Evolutionary conservation across 441 rosid species (phyloP), one percentile per base, ranked within the genome.

Genomic region (Populus hybrid): DNA sequence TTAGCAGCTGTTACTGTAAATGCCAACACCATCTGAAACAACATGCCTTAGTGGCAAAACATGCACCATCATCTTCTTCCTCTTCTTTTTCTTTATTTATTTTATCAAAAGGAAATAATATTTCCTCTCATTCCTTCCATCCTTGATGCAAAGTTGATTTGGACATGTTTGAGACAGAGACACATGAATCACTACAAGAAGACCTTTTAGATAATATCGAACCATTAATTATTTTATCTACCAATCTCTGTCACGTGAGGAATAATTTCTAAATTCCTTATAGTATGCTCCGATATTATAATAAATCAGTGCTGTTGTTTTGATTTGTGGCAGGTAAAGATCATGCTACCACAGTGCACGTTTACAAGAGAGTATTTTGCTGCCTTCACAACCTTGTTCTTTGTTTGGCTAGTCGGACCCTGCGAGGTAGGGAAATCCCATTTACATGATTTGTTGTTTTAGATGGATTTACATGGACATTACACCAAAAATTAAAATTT

Each of bases 351-450:
- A 1, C 82, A 85, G 35, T 87, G 91, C 69, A 88, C 82, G 83
- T 83, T 89, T 61, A 80, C 90, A 46, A 89, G 99, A 79, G 97
- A 95, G 82, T 84, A 88, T 63, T 95, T 90, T 26, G 98, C 99
- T 1, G 84, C 85, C 76, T 94, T 92, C 86, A 94, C 97, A 78
- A 89, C 97, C 7, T 67, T 91, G 67, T 94, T 89, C 77, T 95
- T 95, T 10, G 85, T 86, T 72, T 95, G 99, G 99, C 90, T 95
- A 36, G 80, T 92, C 38, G 99, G 99, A 73, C 91, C 91, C 6
- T 91, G 94, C 42, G 90, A 89, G 97, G 98, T 94, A 82, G 75
- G 79, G 46, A 10, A 30, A 40, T 9, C 6, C 59, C 59, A 50
- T 50, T 16, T 50, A 16, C 59, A 50, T 50, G 59, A 50, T 50